These are phyloP conservation scores for Vickermania spadyakhi DNA, from an alignment of 208 protist genomes.

Conservation along the genomic window DNA sequence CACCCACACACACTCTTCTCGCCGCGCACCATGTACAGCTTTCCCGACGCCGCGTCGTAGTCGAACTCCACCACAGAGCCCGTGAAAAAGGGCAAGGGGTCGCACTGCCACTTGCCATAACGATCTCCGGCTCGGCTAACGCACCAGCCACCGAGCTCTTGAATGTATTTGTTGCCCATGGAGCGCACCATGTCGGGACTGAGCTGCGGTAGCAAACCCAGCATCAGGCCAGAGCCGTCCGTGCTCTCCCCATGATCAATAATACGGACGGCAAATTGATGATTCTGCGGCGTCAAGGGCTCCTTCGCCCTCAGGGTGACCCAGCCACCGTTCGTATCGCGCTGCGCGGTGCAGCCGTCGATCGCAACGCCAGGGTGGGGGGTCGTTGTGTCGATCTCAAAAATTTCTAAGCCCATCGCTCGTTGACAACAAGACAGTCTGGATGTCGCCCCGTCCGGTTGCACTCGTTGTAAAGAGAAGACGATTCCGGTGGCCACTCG, in stretches of 20 bases:
- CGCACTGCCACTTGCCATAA: conserved; percentile 87
- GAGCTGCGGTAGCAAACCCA: conserved; percentile 75
- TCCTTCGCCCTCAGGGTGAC: conserved; percentile 74
- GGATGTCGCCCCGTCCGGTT: too few species aligned
- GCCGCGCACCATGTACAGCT: conserved; percentile 79
- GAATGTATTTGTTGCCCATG: conserved; percentile 86
- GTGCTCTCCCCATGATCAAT: conserved; percentile 84
- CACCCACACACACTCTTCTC: conserved; percentile 59
- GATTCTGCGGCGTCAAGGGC: conserved; percentile 55
- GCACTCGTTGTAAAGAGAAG: too few species aligned
- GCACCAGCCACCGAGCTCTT: conserved; percentile 87
- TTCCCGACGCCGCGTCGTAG: conserved; percentile 57
- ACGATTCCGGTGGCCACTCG: too few species aligned
- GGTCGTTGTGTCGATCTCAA: conserved; percentile 71
- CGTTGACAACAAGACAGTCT: neutral
- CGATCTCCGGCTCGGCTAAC: conserved; percentile 78
- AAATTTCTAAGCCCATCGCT: conserved; percentile 67
- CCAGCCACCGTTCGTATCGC: conserved; percentile 87
- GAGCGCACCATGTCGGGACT: conserved; percentile 24
- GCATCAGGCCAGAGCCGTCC: conserved; percentile 85
- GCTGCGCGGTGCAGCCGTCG: conserved; percentile 44
- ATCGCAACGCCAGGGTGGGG: conserved; percentile 81
- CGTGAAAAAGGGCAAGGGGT: conserved; percentile 73
- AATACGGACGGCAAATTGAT: conserved; percentile 83
- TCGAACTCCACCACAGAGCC: conserved; percentile 89